Percentiles rank a stretch among this genome's conserved stretches.
phyloP scores from a whole-genome alignment of 2,329 filamentous ascomycete genomes.

The Thyridium curvatum region DNA sequence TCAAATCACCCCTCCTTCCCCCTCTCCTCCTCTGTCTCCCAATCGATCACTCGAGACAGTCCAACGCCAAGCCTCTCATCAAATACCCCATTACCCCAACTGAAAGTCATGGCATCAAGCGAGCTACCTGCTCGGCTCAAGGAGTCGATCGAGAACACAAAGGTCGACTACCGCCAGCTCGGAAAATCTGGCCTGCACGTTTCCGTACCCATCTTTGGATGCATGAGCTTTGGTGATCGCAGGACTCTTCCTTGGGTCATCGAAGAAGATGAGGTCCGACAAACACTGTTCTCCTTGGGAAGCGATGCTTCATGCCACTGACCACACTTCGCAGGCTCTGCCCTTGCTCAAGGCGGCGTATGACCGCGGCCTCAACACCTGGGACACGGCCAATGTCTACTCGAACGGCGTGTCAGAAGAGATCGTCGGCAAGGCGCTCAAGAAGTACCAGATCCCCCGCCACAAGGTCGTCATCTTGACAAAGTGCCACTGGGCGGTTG shows the following conservation, averaged over 20 bases:
- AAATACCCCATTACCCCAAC: no score
- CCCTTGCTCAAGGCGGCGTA: constrained; percentile 56
- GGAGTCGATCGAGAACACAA: constrained; percentile 30
- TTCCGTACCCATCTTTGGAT: constrained; percentile 57
- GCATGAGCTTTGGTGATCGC: constrained; percentile 54
- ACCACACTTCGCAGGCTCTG: constrained; percentile 40
- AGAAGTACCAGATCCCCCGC: constrained; percentile 48
- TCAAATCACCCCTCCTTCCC: no score
- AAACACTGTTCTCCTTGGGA: no score
- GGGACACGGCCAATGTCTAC: constrained; percentile 48
- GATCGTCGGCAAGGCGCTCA: constrained; percentile 51
- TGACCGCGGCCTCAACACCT: constrained; percentile 53
- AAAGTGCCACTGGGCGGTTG: constrained; percentile 47
- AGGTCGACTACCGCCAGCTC: constrained; percentile 43
- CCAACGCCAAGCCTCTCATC: no score
- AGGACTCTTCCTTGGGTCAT: constrained; percentile 49
- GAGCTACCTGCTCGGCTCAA: constrained; percentile 15
- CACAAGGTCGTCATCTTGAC: constrained; percentile 50
- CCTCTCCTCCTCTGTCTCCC: no score
- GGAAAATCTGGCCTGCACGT: constrained; percentile 57
- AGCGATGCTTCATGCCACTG: no score
- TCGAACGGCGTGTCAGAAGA: constrained; percentile 48
- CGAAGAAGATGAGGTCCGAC: constrained; percentile 46
- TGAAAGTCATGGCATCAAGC: no score
- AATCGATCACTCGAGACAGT: no score